Percentiles rank a stretch among this genome's conserved stretches.
Evolutionary conservation across 2,329 filamentous ascomycete genomes (phyloP).

Genomic region (Paraphaeosphaeria minitans): DNA sequence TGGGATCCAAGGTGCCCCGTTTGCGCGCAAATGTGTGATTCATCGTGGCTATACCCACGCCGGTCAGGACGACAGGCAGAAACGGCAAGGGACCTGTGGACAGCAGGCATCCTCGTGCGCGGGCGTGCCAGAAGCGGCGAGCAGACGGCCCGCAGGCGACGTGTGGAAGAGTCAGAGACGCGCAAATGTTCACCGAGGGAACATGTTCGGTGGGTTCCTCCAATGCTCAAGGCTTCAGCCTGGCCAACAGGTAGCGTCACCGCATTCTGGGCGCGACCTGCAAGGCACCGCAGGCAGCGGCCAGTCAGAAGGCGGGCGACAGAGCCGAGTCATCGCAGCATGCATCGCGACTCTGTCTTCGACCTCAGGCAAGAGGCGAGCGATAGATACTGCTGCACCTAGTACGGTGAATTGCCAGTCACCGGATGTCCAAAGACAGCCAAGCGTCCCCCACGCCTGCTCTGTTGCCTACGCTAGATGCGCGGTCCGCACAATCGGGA

Average conservation of each 20-base stretch:
- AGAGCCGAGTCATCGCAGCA: conserved; percentile 17
- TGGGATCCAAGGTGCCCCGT: conserved; percentile 32
- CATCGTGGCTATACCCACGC: conserved; percentile 38
- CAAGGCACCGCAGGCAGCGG: conserved; percentile 34
- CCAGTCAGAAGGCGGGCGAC: conserved; percentile 22
- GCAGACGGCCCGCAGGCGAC: background rate
- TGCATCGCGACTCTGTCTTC: conserved; percentile 19
- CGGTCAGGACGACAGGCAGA: conserved; percentile 32
- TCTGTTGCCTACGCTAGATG: conserved; percentile 27
- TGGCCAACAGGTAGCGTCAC: conserved; percentile 18
- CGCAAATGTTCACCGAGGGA: conserved; percentile 21
- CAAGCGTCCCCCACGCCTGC: conserved; percentile 26
- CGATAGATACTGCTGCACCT: conserved; percentile 19
- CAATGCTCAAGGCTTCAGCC: too few relatives aligned
- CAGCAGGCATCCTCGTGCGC: conserved; percentile 28
- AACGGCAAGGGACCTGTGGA: conserved; percentile 15
- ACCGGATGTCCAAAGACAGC: conserved; percentile 31
- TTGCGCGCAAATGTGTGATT: conserved; percentile 32
- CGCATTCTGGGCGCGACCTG: conserved; percentile 13
- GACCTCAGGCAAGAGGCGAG: too few relatives aligned
- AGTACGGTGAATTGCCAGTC: conserved; percentile 28
- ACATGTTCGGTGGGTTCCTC: conserved; percentile 18
- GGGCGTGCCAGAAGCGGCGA: conserved; percentile 14
- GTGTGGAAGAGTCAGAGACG: conserved; percentile 33
- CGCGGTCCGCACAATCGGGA: conserved; percentile 6